Evolutionary conservation across 768 basidiomycete species (phyloP).

Genomic region (Pisolithus microcarpus): DNA sequence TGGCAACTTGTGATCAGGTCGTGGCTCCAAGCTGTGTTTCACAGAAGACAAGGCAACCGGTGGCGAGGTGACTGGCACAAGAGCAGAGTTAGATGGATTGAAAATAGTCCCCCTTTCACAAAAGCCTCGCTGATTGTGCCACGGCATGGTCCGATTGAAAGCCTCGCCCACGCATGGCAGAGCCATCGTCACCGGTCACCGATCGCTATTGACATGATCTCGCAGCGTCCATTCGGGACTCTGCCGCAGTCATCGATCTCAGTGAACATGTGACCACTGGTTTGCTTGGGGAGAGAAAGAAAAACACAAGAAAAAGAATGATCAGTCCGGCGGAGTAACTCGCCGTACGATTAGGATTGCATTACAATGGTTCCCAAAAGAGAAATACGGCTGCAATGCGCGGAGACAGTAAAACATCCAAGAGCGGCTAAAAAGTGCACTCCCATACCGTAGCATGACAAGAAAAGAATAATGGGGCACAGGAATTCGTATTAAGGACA

Average conservation of each 20-base stretch:
- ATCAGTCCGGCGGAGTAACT: slow-evolving; percentile 16
- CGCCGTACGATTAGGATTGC: slow-evolving; percentile 14
- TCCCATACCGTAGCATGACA: slow-evolving; percentile 3
- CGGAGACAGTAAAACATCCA: slow-evolving; percentile 7
- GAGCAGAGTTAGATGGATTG: not conserved
- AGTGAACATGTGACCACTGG: slow-evolving; percentile 1
- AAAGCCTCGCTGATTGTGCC: not conserved
- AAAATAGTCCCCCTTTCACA: not conserved
- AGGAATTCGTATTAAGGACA: slow-evolving; percentile 12
- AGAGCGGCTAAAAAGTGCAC: slow-evolving; percentile 6
- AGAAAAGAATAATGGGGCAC: slow-evolving; percentile 15
- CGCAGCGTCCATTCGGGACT: too few species aligned
- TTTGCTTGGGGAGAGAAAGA: not conserved
- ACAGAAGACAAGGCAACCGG: not conserved
- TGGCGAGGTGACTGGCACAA: not conserved
- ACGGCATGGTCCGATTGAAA: not conserved
- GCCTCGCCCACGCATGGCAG: not conserved
- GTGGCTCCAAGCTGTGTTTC: not conserved
- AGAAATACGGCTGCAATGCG: slow-evolving; percentile 18
- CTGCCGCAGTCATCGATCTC: too few species aligned
- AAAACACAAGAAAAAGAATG: not conserved
- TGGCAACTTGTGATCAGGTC: not conserved
- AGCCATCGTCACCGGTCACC: not conserved
- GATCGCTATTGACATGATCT: slow-evolving; percentile 7
- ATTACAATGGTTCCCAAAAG: slow-evolving; percentile 4